A percentile compares a stretch with the other conserved stretches of the same genome.
Evolutionary conservation across 805 yeast species (phyloP).

Genomic region (Ogataea salicorniae): DNA sequence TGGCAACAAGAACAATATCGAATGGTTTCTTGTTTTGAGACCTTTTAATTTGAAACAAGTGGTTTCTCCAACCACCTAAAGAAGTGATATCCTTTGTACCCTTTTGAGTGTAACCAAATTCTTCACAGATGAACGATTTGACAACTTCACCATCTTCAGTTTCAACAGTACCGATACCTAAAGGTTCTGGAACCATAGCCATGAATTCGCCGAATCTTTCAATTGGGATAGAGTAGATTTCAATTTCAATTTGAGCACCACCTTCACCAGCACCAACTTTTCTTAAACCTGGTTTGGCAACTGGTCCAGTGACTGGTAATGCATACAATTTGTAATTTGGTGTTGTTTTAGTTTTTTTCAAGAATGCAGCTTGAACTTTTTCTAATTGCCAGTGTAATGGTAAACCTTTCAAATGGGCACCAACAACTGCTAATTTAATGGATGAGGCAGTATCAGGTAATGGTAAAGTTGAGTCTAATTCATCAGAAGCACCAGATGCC

Average conservation of each 20-base stretch:
- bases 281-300: constrained; percentile 85
- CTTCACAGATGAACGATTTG: constrained; percentile 94
- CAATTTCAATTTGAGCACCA: constrained; percentile 69
- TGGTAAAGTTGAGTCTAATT: constrained; percentile 42
- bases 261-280: constrained; percentile 41
- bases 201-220: constrained; percentile 80
- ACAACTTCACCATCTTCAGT: constrained; percentile 76
- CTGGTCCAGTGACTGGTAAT: constrained; percentile 74
- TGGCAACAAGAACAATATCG: constrained; percentile 84
- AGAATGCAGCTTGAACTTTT: constrained; percentile 69
- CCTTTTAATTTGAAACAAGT: constrained; percentile 34
- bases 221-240: constrained; percentile 76
- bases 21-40: constrained; percentile 51
- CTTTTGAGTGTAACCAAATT: constrained; percentile 65
- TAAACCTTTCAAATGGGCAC: constrained; percentile 88
- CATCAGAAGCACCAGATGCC: constrained; percentile 35
- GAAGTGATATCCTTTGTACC: constrained; percentile 80
- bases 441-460: constrained; percentile 35
- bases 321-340: constrained; percentile 73
- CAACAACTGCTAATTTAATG: constrained; percentile 85
- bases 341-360: constrained; percentile 65
- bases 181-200: constrained; percentile 85
- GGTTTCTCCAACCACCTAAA: constrained; percentile 84
- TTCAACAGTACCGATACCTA: constrained; percentile 93
- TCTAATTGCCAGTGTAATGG: constrained; percentile 93